Evolutionary conservation across 768 basidiomycete species (phyloP).

Genomic region (Clavaria fumosa): DNA sequence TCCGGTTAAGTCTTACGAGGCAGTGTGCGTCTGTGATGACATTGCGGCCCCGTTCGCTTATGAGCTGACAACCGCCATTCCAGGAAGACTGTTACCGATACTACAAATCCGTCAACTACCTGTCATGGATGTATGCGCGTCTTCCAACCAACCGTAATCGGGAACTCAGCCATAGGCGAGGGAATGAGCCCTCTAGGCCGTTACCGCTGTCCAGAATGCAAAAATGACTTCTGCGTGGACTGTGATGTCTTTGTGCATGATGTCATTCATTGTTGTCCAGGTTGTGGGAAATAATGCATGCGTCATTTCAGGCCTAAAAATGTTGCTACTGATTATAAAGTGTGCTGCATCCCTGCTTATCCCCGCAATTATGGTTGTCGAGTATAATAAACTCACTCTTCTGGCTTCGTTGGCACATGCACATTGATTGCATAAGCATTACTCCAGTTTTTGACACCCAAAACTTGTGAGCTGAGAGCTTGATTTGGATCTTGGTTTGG

Average conservation of each 20-base stretch:
- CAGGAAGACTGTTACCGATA: slow-evolving; percentile 27
- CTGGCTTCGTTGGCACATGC: no score
- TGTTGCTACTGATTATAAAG: no score
- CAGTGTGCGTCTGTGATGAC: slow-evolving; percentile 47
- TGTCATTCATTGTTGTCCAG: slow-evolving; percentile 89
- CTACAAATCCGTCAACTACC: slow-evolving; percentile 18
- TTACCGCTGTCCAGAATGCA: slow-evolving; percentile 81
- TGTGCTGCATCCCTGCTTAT: no score
- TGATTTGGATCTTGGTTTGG: no score
- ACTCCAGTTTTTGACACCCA: no score
- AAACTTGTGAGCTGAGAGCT: no score
- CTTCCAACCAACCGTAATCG: slow-evolving; percentile 38
- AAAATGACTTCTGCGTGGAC: slow-evolving; percentile 80
- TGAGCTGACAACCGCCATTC: no score
- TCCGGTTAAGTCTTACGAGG: slow-evolving; percentile 74
- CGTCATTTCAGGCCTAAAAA: no score
- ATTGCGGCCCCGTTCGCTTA: no score
- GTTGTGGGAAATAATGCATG: slow-evolving; percentile 38
- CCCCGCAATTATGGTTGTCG: not conserved
- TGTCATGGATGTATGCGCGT: slow-evolving; percentile 73
- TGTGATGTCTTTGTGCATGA: slow-evolving; percentile 97
- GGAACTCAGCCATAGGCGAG: slow-evolving; percentile 27
- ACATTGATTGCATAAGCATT: no score
- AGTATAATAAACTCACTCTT: no score
- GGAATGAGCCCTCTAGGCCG: slow-evolving; percentile 76